phyloP scores from a whole-genome alignment of 805 yeast species.

The Candida nemodendra region DNA sequence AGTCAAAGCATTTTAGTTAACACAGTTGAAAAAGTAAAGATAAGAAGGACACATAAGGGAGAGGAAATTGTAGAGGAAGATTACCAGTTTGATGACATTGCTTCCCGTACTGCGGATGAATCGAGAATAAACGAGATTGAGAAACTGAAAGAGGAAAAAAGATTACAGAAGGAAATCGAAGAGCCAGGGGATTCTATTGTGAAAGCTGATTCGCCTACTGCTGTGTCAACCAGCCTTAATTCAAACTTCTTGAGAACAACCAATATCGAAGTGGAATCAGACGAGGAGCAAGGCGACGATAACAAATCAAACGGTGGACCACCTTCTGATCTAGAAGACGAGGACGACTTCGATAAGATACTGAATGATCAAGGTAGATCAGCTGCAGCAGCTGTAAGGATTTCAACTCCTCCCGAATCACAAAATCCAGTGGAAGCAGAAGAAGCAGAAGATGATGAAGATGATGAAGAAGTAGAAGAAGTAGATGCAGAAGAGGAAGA shows the following conservation, averaged over 20 bases:
- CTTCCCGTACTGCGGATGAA: slow-evolving; percentile 21
- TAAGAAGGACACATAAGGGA: slow-evolving; percentile 83
- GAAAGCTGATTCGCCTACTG: slow-evolving; percentile 7
- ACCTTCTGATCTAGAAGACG: slow-evolving; percentile 11
- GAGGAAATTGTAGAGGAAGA: slow-evolving; percentile 74
- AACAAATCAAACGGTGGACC: slow-evolving; percentile 4
- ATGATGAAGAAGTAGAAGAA: slow-evolving; percentile 5
- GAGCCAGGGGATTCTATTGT: slow-evolving; percentile 7
- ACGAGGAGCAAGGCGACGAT: slow-evolving; percentile 4
- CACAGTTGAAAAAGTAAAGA: slow-evolving; percentile 48
- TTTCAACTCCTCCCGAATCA: slow-evolving; percentile 17
- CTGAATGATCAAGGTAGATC: slow-evolving; percentile 13
- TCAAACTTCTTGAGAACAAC: slow-evolving; percentile 11
- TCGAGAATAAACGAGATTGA: slow-evolving; percentile 28
- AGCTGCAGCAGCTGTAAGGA: slow-evolving; percentile 6
- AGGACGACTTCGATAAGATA: slow-evolving; percentile 18
- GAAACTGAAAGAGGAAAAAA: slow-evolving; percentile 20
- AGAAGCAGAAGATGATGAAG: slow-evolving; percentile 6
- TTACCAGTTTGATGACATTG: slow-evolving; percentile 28
- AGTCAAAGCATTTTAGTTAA: slow-evolving; percentile 62
- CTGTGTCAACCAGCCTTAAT: slow-evolving; percentile 11
- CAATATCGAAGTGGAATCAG: slow-evolving; percentile 8
- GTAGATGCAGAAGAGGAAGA: slow-evolving; percentile 10
- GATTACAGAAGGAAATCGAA: slow-evolving; percentile 17
- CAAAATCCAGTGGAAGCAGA: slow-evolving; percentile 8